Evolutionary conservation across 345 rosid genomes (phyloP).

Genomic region (Isatis tinctoria): DNA sequence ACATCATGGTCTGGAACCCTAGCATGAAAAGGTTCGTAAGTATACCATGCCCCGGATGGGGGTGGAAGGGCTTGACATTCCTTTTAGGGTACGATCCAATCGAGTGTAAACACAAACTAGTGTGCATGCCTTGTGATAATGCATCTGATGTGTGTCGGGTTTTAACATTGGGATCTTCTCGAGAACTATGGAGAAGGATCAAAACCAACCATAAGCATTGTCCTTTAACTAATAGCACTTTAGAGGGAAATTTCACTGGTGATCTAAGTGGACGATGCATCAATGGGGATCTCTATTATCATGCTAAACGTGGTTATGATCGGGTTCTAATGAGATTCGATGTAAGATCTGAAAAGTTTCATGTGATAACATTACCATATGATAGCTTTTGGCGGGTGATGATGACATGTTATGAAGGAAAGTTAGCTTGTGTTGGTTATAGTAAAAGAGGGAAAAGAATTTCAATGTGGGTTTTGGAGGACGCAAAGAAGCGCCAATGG

Average conservation of each 20-base stretch:
- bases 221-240: not conserved
- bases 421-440: not conserved
- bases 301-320: not conserved
- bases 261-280: not conserved
- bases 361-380: not conserved
- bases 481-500: not conserved
- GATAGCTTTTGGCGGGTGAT: not conserved
- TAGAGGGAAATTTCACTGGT: fast-evolving
- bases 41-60: not conserved
- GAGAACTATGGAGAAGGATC: not conserved
- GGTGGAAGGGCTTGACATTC: not conserved
- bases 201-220: not conserved
- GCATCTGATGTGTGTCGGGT: not conserved
- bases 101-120: conserved; percentile 1
- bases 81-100: not conserved
- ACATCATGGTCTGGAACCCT: not conserved
- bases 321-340: not conserved
- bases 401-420: not conserved
- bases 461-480: not conserved
- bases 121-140: not conserved
- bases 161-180: not conserved
- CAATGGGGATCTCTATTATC: not conserved
- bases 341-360: not conserved
- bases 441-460: not conserved
- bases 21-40: not conserved